Conservation (phyloP, 148 eudicot species). For the Dianthus caryophyllus region DNA sequence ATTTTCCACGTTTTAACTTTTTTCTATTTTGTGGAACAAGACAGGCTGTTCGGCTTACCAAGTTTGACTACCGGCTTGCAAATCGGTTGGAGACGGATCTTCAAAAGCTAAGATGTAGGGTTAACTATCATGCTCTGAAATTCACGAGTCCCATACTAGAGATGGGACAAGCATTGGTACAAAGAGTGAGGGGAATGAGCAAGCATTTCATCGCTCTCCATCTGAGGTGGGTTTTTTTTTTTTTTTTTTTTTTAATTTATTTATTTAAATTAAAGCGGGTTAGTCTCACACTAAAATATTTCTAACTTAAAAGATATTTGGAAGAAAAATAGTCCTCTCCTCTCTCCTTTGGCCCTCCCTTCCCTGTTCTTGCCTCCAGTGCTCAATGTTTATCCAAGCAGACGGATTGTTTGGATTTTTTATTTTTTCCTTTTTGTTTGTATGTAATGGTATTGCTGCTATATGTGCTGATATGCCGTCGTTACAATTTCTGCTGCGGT, state of each 20-base stretch:
- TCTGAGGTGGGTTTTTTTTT: slow-evolving; percentile 48
- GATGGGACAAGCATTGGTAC: slow-evolving; percentile 71
- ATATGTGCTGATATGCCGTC: not conserved
- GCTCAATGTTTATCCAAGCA: too few species aligned
- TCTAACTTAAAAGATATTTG: too few species aligned
- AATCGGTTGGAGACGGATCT: slow-evolving; percentile 75
- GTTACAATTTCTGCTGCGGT: too few species aligned
- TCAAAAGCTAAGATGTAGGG: slow-evolving; percentile 96
- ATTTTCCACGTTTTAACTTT: slow-evolving; percentile 14
- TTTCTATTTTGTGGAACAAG: slow-evolving; percentile 26
- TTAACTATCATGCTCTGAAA: slow-evolving; percentile 82
- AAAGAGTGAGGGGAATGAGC: slow-evolving; percentile 70
- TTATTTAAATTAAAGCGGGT: too few species aligned
- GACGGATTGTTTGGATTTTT: not conserved
- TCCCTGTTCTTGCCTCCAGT: too few species aligned
- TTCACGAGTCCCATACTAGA: slow-evolving; percentile 65
- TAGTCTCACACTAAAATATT: too few species aligned
- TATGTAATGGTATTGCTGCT: not conserved
- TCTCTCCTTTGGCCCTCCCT: too few species aligned
- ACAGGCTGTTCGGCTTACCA: slow-evolving; percentile 93
- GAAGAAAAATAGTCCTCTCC: too few species aligned
- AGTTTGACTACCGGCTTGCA: slow-evolving; percentile 93
- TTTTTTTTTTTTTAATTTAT: not conserved
- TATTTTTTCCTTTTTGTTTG: not conserved
- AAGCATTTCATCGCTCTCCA: slow-evolving; percentile 87